These are phyloP conservation scores for Helicostylum pulchrum DNA, from an alignment of 192 early-diverging fungal genomes.

Conservation along the genomic window DNA sequence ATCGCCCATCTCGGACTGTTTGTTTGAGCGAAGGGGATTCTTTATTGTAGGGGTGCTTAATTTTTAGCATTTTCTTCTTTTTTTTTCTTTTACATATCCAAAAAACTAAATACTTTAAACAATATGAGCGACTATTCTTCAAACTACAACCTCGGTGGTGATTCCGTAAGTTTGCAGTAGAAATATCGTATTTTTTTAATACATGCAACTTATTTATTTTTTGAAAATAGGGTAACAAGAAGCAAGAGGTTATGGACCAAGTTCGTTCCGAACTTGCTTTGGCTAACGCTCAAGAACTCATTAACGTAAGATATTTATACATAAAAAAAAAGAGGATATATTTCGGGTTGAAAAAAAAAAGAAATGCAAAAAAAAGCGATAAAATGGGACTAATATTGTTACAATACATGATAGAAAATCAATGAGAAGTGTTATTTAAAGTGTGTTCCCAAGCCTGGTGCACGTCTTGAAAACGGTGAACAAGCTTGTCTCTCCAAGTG, in stretches of 20 bases:
- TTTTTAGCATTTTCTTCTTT: no score
- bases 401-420: slow-evolving; percentile 61
- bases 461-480: slow-evolving; percentile 65
- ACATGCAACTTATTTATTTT: background rate
- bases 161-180: slow-evolving; percentile 14
- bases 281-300: slow-evolving; percentile 80
- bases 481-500: slow-evolving; percentile 76
- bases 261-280: slow-evolving; percentile 74
- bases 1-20: no score
- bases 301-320: slow-evolving; percentile 51
- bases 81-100: no score
- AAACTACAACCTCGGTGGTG: slow-evolving; percentile 19
- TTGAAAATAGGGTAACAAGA: slow-evolving; percentile 44
- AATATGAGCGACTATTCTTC: slow-evolving; percentile 24
- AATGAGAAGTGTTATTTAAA: slow-evolving; percentile 85
- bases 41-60: no score
- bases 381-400: background rate
- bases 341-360: background rate
- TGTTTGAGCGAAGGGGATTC: no score
- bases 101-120: no score
- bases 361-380: background rate
- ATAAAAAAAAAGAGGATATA: background rate
- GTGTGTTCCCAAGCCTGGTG: slow-evolving; percentile 74
- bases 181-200: background rate
- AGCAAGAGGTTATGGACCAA: slow-evolving; percentile 75